These are phyloP conservation scores for Pichia sp. DNA, from an alignment of 1,139 yeast species.

Conservation along the genomic window DNA sequence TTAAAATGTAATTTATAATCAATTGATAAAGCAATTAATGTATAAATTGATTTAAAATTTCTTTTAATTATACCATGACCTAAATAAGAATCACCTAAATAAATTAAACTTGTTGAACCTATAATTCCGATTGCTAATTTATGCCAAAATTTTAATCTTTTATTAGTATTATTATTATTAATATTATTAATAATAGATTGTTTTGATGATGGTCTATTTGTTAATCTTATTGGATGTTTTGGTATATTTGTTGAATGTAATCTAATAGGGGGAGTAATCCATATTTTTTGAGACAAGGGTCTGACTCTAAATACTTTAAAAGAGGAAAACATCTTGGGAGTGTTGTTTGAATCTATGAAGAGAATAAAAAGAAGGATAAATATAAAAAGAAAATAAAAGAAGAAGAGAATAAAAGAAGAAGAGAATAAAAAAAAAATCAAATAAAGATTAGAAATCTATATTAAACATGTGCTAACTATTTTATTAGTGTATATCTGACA, in stretches of 20 bases:
- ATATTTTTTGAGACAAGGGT: too few relatives aligned
- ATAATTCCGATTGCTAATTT: slow-evolving; percentile 9
- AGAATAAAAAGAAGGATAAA: too few relatives aligned
- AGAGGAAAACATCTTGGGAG: too few relatives aligned
- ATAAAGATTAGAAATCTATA: too few relatives aligned
- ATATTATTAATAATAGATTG: background rate
- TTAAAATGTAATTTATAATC: slow-evolving; percentile 50
- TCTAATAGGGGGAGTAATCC: background rate
- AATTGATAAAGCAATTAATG: slow-evolving; percentile 47
- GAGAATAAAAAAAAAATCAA: too few relatives aligned
- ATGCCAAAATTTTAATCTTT: slow-evolving; percentile 6
- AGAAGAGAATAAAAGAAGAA: too few relatives aligned
- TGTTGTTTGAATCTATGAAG: too few relatives aligned
- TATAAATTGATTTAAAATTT: slow-evolving; percentile 45
- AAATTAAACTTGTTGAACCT: slow-evolving; percentile 23
- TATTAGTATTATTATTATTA: background rate
- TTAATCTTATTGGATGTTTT: slow-evolving; percentile 7
- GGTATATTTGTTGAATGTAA: background rate
- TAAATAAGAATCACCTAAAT: slow-evolving; percentile 36
- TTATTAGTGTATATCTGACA: too few relatives aligned
- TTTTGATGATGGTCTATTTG: slow-evolving; percentile 7
- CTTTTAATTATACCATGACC: slow-evolving; percentile 48
- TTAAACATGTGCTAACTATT: too few relatives aligned
- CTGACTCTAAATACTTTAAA: too few relatives aligned
- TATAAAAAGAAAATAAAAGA: too few relatives aligned